Evolutionary conservation across 495 filamentous ascomycete genomes (phyloP), one percentile per base, ranked within the genome.

Genomic region (Neurospora sp.): DNA sequence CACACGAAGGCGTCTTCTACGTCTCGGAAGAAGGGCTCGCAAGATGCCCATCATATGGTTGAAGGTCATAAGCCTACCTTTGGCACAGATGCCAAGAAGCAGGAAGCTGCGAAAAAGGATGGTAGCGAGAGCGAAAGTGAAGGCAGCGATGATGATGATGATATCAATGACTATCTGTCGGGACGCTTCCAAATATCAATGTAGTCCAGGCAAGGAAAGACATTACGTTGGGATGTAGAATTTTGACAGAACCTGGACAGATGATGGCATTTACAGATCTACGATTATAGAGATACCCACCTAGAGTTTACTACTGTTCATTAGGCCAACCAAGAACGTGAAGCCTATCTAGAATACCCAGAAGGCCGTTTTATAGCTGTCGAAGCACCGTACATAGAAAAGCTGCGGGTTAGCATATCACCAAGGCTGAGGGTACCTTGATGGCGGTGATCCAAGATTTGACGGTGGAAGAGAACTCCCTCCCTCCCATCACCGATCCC

Each of bases 11-110:
- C 54, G 27, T 62, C 54, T 35, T 62, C 54, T 31, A 31, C 54
- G 54, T 31, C 54, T 6, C 23, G 23, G 5, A 66, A 74, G 27
- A 73, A 75, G 23, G 39, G 72, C 11, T 11, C n/a, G 39, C 76
- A 74, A 6, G 82, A 82, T 4, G 73, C 76, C 23, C 85, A 88
- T 78, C 72, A 84, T 37, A 77, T 82, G 14, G 69, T 88, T 2
- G 87, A 88, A 73, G 87, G 87, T 4, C 82, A 88, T 74, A 85
- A 79, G 72, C 76, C 78, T 10, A 84, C 77, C 42, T 80, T 81
- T 54, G 76, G 74, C 7, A 77, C 73, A 5, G 54, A 60, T 73
- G 76, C 75, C 42, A 75, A 72, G 35, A 74, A 76, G 70, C 75
- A 54, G 31, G 62, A 72, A 31, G 23, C 54, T 31, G 14, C 23